Percentiles rank a stretch among this genome's conserved stretches.
These are phyloP conservation scores for Neofusicoccum sp. DNA, from an alignment of 2,329 filamentous ascomycete genomes.

Conservation along the genomic window DNA sequence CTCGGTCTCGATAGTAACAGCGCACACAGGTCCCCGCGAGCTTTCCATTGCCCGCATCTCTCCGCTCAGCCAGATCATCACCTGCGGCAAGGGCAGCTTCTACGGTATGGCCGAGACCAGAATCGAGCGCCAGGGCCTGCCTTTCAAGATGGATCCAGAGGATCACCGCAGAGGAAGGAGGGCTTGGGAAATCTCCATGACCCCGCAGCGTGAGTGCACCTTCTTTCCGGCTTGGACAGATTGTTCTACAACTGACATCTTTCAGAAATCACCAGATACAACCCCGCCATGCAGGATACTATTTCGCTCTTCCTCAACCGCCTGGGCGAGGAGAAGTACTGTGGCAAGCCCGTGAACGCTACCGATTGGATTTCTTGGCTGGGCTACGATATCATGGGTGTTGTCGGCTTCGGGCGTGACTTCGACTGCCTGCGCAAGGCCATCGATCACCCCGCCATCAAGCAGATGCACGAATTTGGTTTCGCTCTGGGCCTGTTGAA, in stretches of 20 bases:
- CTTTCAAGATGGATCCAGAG: slow-evolving; percentile 30
- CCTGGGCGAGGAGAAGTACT: neutral
- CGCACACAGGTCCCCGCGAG: slow-evolving; percentile 3
- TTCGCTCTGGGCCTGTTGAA: neutral
- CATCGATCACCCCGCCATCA: slow-evolving; percentile 45
- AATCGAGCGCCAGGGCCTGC: slow-evolving; percentile 28
- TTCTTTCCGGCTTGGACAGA: too few relatives aligned
- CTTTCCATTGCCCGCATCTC: slow-evolving; percentile 3
- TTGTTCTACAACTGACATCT: neutral
- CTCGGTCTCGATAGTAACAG: neutral
- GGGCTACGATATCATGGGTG: slow-evolving; percentile 56
- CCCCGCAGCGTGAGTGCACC: slow-evolving; percentile 26
- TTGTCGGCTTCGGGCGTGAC: slow-evolving; percentile 49
- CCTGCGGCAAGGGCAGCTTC: neutral
- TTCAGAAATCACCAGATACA: slow-evolving; percentile 1
- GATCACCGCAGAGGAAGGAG: slow-evolving; percentile 36
- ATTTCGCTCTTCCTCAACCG: slow-evolving; percentile 1
- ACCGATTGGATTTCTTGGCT: slow-evolving; percentile 38
- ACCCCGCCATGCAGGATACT: neutral
- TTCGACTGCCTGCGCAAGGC: slow-evolving; percentile 47
- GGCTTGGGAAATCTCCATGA: slow-evolving; percentile 39
- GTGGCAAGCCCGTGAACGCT: neutral
- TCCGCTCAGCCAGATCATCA: neutral
- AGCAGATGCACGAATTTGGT: slow-evolving; percentile 38
- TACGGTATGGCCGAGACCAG: slow-evolving; percentile 23